phyloP scores from a whole-genome alignment of 306 rosid genomes.

The Luffa acutangula region DNA sequence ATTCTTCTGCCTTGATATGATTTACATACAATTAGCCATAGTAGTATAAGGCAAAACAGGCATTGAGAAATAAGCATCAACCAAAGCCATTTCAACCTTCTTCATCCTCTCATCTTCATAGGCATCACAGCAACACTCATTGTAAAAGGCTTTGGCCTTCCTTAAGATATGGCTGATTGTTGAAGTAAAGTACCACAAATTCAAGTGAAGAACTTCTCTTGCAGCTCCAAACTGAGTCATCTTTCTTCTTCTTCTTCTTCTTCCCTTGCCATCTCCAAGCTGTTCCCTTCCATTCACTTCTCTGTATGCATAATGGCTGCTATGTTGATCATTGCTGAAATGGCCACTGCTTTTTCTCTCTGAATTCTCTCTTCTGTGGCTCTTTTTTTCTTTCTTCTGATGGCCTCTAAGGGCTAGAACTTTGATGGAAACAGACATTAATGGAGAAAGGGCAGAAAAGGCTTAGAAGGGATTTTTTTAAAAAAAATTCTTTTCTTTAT shows the following conservation, averaged over 20 bases:
- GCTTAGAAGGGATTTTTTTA: background rate
- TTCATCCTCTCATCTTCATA: conserved; percentile 13
- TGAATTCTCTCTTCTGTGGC: background rate
- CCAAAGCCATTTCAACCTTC: conserved; percentile 22
- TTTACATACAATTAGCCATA: background rate
- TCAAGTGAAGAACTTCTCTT: conserved; percentile 15
- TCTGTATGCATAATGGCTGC: background rate
- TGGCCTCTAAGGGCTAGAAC: background rate
- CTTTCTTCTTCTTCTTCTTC: background rate
- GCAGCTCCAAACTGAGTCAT: background rate
- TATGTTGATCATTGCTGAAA: background rate
- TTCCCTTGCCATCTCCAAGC: conserved; percentile 3
- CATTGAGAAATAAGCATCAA: conserved; percentile 46
- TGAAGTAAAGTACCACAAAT: conserved; percentile 36
- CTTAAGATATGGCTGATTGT: conserved; percentile 33
- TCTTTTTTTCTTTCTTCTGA: background rate
- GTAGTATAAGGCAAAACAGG: conserved; percentile 26
- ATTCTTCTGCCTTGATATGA: background rate
- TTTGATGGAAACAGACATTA: background rate
- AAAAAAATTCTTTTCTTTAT: background rate
- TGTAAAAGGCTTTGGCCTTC: conserved; percentile 38
- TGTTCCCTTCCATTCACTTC: background rate
- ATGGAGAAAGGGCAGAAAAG: background rate
- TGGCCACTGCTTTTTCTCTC: background rate
- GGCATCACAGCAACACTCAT: conserved; percentile 38